A percentile compares a stretch with the other conserved stretches of the same genome.
phyloP scores from a whole-genome alignment of 345 rosid species.

The Brassica cretica region DNA sequence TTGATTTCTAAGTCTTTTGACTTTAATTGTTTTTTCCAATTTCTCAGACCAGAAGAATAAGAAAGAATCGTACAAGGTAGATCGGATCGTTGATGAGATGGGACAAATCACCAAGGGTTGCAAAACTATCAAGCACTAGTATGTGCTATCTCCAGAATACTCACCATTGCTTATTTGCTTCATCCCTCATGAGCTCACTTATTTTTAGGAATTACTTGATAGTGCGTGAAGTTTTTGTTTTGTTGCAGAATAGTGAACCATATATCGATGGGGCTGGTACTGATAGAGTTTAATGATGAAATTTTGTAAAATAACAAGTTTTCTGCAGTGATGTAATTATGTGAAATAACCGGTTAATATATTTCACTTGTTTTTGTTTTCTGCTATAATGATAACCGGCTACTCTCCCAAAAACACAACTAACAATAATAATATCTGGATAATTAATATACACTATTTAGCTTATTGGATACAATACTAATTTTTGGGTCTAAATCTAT shows the following conservation, averaged over 20 bases:
- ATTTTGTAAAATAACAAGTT: background rate
- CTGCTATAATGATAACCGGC: background rate
- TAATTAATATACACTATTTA: no score
- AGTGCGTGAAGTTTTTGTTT: conserved; percentile 2
- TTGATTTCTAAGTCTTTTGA: no score
- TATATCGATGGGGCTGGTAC: conserved; percentile 30
- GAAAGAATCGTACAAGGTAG: conserved; percentile 3
- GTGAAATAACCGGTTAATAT: background rate
- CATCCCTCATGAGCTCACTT: no score
- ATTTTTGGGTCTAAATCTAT: background rate
- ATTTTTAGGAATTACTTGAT: background rate
- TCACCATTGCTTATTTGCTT: conserved; percentile 68
- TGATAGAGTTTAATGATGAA: no score
- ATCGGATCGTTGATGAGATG: conserved; percentile 44
- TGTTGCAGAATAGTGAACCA: conserved; percentile 86
- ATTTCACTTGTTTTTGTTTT: background rate
- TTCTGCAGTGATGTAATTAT: background rate
- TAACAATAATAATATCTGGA: no score
- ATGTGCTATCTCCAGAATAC: conserved; percentile 29
- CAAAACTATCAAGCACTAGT: conserved; percentile 47
- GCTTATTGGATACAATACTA: background rate
- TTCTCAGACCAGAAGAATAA: no score
- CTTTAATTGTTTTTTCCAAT: no score
- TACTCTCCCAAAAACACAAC: background rate
- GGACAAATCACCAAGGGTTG: conserved; percentile 37